Evolutionary conservation across 768 basidiomycete genomes (phyloP).

Genomic region (Termitomyces sp.): DNA sequence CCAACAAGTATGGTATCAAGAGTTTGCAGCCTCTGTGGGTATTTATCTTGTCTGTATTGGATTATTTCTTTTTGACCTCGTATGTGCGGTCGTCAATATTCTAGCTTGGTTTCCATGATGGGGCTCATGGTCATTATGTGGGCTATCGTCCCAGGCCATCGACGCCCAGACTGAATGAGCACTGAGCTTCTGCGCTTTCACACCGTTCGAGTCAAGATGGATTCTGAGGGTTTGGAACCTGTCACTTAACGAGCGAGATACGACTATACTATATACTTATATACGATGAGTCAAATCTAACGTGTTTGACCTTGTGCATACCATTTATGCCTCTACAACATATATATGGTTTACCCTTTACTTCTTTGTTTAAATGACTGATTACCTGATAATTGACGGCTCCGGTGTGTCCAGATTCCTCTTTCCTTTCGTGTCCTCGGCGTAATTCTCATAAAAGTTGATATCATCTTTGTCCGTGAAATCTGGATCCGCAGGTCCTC

Average conservation of each 20-base stretch:
- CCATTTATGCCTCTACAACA: not conserved
- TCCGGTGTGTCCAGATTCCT: slow-evolving; percentile 27
- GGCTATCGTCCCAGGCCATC: slow-evolving; percentile 38
- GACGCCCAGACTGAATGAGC: slow-evolving; percentile 4
- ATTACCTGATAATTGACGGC: slow-evolving; percentile 1
- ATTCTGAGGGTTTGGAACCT: not conserved
- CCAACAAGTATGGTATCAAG: slow-evolving; percentile 54
- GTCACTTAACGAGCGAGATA: not conserved
- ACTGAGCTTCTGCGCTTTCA: slow-evolving; percentile 4
- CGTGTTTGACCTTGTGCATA: not conserved
- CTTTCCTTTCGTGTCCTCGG: slow-evolving; percentile 68
- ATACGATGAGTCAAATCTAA: not conserved
- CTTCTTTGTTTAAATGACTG: not conserved
- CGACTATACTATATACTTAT: not conserved
- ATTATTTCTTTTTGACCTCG: not conserved
- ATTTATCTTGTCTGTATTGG: not conserved
- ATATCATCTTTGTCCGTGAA: slow-evolving; percentile 44
- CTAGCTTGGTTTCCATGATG: slow-evolving; percentile 59
- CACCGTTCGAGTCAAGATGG: no score
- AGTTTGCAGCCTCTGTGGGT: slow-evolving; percentile 60
- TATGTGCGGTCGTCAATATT: not conserved
- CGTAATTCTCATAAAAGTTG: slow-evolving; percentile 89
- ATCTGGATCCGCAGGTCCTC: slow-evolving; percentile 28
- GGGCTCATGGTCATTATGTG: slow-evolving; percentile 50
- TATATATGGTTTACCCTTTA: not conserved